Evolutionary conservation across 2,329 filamentous ascomycete species (phyloP), one percentile per base, ranked within the genome.

Genomic region (Akanthomyces muscarius): DNA sequence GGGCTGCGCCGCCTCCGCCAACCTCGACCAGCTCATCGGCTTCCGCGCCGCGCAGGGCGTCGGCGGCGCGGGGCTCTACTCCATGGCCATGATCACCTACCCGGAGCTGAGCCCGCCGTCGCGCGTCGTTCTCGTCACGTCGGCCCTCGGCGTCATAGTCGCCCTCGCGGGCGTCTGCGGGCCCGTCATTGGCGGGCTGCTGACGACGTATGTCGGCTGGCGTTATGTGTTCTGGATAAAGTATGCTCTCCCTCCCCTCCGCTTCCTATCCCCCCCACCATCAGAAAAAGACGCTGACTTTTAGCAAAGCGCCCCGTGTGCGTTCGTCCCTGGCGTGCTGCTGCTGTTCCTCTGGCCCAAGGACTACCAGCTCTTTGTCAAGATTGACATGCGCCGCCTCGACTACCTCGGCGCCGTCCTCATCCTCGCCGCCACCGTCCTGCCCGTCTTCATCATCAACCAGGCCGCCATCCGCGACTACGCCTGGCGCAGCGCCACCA

Each of bases 401-500:
- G 63, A 64, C 53, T 64, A 64, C 21, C 41, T 59, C 30, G 63
- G 63, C 28, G 58, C 58, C 42, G 13, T 68, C 21, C 59, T 70
- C 21, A 57, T 68, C 23, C 44, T 69, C 28, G 59, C 54, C 6
- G 66, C 60, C 21, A 68, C 68, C 2, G 65, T 69, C 13, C 63
- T 70, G 7, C 66, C 68, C 18, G 68, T 70, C 38, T 70, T 70
- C 62, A 67, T 67, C 50, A 63, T 68, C 28, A 68, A 70, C 59
- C 64, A 68, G 50, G 66, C 60, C 14, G 65, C 66, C 25, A 65
- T 66, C 47, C 63, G 63, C 48, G 66, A 66, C 28, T 69, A 68
- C 44, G 60, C 63, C 42, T 69, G 68, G 68, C 44, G 57, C 52
- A 68, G 67, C 61, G 60, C 57, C 5, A 61, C 64, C 1, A 68